These are phyloP conservation scores for Gossypioides kirkii DNA, from an alignment of 345 rosid species.

Conservation along the genomic window DNA sequence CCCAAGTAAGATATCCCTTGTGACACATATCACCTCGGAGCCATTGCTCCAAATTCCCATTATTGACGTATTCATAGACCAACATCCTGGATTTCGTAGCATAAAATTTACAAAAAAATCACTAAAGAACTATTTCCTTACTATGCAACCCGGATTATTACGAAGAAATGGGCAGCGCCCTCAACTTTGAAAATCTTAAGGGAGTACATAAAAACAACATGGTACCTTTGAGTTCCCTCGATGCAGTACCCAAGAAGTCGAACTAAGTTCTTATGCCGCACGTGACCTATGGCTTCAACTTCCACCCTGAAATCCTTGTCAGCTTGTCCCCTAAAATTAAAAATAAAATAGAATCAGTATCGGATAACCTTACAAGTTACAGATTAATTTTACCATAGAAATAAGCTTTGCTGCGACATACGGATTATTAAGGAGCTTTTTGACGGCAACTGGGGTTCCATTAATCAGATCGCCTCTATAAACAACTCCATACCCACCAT, in stretches of 20 bases:
- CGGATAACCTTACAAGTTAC: conserved; percentile 2
- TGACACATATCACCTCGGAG: conserved; percentile 77
- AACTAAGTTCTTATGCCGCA: conserved; percentile 90
- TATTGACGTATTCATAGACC: conserved; percentile 85
- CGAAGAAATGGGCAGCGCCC: no score
- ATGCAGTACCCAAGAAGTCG: conserved; percentile 95
- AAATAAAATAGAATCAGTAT: conserved; percentile 1
- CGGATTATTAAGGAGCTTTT: conserved; percentile 92
- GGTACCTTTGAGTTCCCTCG: conserved; percentile 91
- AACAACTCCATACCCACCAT: conserved; percentile 96
- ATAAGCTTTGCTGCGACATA: conserved; percentile 31
- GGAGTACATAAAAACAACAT: background rate
- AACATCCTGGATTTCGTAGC: conserved; percentile 43
- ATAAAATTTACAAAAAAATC: background rate
- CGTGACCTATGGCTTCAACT: conserved; percentile 96
- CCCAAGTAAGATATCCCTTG: conserved; percentile 87
- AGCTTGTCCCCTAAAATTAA: conserved; percentile 70
- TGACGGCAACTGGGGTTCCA: conserved; percentile 80
- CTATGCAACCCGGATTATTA: background rate
- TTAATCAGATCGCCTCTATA: conserved; percentile 69
- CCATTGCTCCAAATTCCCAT: conserved; percentile 97
- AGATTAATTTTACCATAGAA: background rate
- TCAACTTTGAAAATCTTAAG: no score
- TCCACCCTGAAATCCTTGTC: conserved; percentile 96
- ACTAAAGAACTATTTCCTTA: background rate